phyloP scores from a whole-genome alignment of 805 yeast genomes.

The Candida tibetensis region DNA sequence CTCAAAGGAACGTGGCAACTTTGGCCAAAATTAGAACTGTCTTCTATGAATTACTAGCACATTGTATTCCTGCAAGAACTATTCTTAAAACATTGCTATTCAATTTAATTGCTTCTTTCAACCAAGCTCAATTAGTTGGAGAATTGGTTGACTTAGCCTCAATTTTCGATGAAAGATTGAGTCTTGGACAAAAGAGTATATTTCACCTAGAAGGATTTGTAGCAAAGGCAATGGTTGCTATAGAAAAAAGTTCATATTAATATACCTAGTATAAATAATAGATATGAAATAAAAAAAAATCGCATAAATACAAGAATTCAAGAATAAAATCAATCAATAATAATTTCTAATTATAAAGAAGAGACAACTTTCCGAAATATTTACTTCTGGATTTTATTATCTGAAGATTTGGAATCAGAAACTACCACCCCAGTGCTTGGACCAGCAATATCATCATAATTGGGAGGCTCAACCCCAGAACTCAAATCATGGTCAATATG shows the following conservation, averaged over 20 bases:
- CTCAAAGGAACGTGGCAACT: constrained; percentile 62
- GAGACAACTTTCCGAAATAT: not conserved
- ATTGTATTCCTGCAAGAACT: constrained; percentile 88
- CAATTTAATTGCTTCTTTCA: constrained; percentile 35
- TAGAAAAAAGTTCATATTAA: constrained; percentile 44
- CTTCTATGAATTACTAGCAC: constrained; percentile 82
- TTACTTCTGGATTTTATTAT: constrained; percentile 32
- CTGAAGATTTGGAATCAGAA: constrained; percentile 17
- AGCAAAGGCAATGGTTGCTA: constrained; percentile 79
- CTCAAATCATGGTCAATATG: not conserved
- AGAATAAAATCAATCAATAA: constrained; percentile 3
- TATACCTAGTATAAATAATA: not conserved
- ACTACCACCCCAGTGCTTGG: constrained; percentile 2
- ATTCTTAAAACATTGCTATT: constrained; percentile 61
- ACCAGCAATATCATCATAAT: constrained; percentile 25
- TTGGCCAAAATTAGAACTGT: constrained; percentile 61
- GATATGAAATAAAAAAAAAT: not conserved
- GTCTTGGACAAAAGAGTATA: constrained; percentile 83
- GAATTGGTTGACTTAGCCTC: constrained; percentile 60
- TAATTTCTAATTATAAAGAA: no score
- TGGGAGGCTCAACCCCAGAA: constrained; percentile 17
- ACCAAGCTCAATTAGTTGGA: constrained; percentile 30
- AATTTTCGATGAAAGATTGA: constrained; percentile 77
- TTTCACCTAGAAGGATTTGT: constrained; percentile 94
- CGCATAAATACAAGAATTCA: no score